Evolutionary conservation across 352 stramenopile genomes (phyloP).

Genomic region (Pythium sukuiense): DNA sequence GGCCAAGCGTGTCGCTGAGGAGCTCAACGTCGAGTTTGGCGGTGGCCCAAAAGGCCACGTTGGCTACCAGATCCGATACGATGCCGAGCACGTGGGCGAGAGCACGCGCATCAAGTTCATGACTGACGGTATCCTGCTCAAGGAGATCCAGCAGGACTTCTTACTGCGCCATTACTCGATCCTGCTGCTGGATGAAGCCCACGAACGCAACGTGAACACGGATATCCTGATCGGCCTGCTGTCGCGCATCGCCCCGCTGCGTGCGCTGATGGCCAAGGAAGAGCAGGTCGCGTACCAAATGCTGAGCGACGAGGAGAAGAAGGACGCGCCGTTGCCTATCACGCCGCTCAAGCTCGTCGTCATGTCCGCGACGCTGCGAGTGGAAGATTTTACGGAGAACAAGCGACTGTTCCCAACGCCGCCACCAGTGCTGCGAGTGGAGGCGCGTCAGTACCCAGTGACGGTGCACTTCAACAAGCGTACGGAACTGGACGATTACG

Average conservation of each 20-base stretch:
- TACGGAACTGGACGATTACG: slow-evolving; percentile 97
- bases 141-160: slow-evolving; percentile 93
- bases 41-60: slow-evolving; percentile 66
- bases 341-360: slow-evolving; percentile 87
- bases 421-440: slow-evolving; percentile 93
- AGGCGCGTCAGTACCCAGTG: slow-evolving; percentile 95
- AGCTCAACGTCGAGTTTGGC: slow-evolving; percentile 92
- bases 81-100: slow-evolving; percentile 90
- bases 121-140: slow-evolving; percentile 99
- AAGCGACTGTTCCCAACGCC: slow-evolving; percentile 32
- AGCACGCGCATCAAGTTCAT: slow-evolving; percentile 98
- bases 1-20: slow-evolving; percentile 96
- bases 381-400: slow-evolving; percentile 91
- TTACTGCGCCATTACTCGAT: slow-evolving; percentile 79
- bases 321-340: slow-evolving; percentile 54
- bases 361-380: slow-evolving; percentile 98
- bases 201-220: slow-evolving; percentile 97
- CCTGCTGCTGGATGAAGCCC: slow-evolving; percentile 93
- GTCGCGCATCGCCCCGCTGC: slow-evolving; percentile 91
- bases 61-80: slow-evolving; percentile 98
- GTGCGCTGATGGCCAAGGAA: slow-evolving; percentile 83
- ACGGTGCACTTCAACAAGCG: slow-evolving; percentile 98
- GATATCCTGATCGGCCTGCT: slow-evolving; percentile 97
- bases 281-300: slow-evolving; percentile 56
- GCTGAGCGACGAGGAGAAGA: slow-evolving; percentile 43